Evolutionary conservation across 169 alveolate species (phyloP), one percentile per base, ranked within the genome.

Genomic region (Perkinsus olseni): DNA sequence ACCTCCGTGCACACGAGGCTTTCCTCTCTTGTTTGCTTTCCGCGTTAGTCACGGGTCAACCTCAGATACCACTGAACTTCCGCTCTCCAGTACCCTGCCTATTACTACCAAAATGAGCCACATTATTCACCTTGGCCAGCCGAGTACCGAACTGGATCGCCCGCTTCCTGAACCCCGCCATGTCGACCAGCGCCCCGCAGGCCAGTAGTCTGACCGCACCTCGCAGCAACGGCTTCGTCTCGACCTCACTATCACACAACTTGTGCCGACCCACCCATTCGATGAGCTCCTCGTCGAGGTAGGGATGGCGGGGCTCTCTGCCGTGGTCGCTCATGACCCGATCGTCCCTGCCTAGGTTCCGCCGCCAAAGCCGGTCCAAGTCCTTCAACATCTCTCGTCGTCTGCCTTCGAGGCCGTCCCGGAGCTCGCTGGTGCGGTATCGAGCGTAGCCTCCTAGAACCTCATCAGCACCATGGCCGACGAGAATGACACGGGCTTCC

Each of bases 401-500:
- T 91, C 96, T 94, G 38, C 96, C 97, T 48, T 94, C 95, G 37
- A 93, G 92, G 38, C 98, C 97, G 21, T 97, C 97, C 91, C 97
- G 95, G 93, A 96, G 96, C 92, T 94, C 94, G 37, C 97, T 96
- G 39, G 97, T 96, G 91, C 94, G 95, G 94, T 97, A 97, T 51
- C 99, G 93, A 20, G 98, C 97, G 94, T 98, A 98, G 8, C 99
- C 99, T 38, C 98, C 98, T 82, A 98, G 96, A n/a, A 97, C 96
- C 92, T 98, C 99, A 95, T 98, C 99, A 11, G 99, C 99, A 17
- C 99, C 99, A 93, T 97, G 94, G 8, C 99, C 99, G 93, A 97
- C 96, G 8, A 97, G 91, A 38, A 97, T 91, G 48, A 97, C 97
- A 94, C 96, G 95, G 74, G 17, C 34, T n/a, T 24, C 45, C 45